Percentiles rank a stretch among this genome's conserved stretches.
Conservation (phyloP, 192 early-diverging fungal genomes). For the Umbelopsis sp. region DNA sequence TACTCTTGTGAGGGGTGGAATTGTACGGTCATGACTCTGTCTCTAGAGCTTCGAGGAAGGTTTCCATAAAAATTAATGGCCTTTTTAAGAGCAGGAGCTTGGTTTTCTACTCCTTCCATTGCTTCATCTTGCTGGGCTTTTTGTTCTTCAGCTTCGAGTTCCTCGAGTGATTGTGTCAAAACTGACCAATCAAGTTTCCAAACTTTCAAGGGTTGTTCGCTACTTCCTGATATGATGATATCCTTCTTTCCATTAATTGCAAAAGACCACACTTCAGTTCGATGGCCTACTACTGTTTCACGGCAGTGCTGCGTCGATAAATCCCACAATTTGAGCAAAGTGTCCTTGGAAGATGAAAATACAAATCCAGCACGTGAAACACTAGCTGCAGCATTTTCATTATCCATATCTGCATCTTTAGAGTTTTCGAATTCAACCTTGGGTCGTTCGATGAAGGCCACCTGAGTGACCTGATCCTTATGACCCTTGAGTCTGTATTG, state of each 20-base stretch:
- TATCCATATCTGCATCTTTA: background rate
- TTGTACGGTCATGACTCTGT: constrained; percentile 75
- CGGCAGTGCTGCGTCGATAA: constrained; percentile 91
- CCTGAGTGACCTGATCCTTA: constrained; percentile 89
- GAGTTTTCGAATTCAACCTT: background rate
- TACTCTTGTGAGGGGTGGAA: constrained; percentile 81
- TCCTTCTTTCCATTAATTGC: constrained; percentile 67
- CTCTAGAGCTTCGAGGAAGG: constrained; percentile 78
- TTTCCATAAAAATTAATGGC: constrained; percentile 76
- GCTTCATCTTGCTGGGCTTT: constrained; percentile 23
- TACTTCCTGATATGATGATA: constrained; percentile 81
- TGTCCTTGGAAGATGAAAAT: constrained; percentile 92
- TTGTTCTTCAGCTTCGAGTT: constrained; percentile 49
- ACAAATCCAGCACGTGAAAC: constrained; percentile 67
- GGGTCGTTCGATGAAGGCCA: constrained; percentile 58
- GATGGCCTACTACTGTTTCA: constrained; percentile 91
- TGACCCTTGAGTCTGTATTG: constrained; percentile 90
- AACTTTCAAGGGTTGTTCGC: constrained; percentile 82
- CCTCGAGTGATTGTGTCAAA: constrained; percentile 48
- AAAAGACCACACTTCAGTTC: constrained; percentile 92
- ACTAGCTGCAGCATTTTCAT: constrained; percentile 33
- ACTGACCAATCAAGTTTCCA: constrained; percentile 79
- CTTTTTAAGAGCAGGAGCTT: constrained; percentile 45
- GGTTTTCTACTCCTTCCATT: constrained; percentile 44
- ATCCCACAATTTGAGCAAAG: constrained; percentile 97